phyloP scores from a whole-genome alignment of 2,329 filamentous ascomycete genomes.

The Curvularia hawaiiensis region DNA sequence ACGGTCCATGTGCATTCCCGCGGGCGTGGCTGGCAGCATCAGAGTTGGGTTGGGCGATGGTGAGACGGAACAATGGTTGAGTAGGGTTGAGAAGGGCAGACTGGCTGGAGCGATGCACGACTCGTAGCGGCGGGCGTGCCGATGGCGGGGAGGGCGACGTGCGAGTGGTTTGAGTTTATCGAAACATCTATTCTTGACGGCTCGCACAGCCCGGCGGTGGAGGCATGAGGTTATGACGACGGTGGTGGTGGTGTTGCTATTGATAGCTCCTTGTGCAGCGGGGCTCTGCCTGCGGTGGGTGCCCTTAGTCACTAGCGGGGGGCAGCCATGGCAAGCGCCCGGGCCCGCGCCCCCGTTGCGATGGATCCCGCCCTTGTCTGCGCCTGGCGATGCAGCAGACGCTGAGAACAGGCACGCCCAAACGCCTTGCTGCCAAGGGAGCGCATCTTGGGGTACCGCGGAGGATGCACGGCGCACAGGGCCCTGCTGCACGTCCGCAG shows the following conservation, averaged over 20 bases:
- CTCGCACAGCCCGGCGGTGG: conserved; percentile 7
- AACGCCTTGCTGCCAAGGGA: conserved; percentile 10
- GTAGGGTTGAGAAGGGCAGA: neutral
- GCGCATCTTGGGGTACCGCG: conserved; percentile 10
- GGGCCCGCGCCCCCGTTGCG: conserved; percentile 3
- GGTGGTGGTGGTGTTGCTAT: conserved; percentile 16
- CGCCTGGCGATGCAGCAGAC: conserved; percentile 11
- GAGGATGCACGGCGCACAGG: too few relatives aligned
- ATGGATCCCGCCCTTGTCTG: conserved; percentile 2
- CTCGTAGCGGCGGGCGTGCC: neutral
- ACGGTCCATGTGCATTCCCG: neutral
- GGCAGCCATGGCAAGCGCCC: conserved; percentile 12
- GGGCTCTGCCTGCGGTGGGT: conserved; percentile 20
- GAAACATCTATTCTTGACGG: conserved; percentile 12
- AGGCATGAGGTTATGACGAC: conserved; percentile 5
- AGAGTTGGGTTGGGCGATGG: neutral
- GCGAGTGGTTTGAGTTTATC: conserved; percentile 5
- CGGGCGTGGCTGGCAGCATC: neutral
- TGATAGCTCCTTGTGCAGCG: conserved; percentile 22
- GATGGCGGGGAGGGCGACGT: neutral
- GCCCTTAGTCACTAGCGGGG: conserved; percentile 12
- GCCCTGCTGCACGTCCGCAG: neutral
- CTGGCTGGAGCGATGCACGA: neutral
- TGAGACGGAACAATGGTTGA: neutral
- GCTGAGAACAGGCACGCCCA: conserved; percentile 15